These are phyloP conservation scores for Acanthamoeba divionensis DNA, from an alignment of 208 protist species.

Conservation along the genomic window DNA sequence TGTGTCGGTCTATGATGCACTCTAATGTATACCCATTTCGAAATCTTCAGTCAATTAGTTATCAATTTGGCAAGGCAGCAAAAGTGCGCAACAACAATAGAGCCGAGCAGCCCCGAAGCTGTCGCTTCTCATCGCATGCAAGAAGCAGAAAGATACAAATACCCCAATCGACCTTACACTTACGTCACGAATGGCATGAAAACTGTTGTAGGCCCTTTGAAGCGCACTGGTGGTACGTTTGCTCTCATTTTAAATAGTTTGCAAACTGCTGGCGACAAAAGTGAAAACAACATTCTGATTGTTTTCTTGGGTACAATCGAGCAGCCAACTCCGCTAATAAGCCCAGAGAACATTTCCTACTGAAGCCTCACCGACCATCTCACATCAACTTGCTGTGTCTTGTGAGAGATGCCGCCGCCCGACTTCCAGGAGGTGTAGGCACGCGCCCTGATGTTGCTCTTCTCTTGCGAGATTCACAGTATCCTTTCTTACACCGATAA, in stretches of 20 bases:
- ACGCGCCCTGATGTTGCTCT: slow-evolving; percentile 55
- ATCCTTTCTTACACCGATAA: neutral
- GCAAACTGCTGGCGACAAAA: neutral
- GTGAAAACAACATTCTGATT: neutral
- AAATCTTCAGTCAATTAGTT: no score
- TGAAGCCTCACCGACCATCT: slow-evolving; percentile 50
- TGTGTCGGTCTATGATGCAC: no score
- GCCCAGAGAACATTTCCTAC: slow-evolving; percentile 57
- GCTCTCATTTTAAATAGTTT: neutral
- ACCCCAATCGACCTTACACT: neutral
- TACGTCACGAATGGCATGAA: slow-evolving; percentile 46
- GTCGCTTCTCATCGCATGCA: neutral
- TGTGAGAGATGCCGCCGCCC: slow-evolving; percentile 50
- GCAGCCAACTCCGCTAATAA: slow-evolving; percentile 38
- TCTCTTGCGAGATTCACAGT: slow-evolving; percentile 59
- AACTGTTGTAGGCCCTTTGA: slow-evolving; percentile 5
- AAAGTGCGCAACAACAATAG: slow-evolving; percentile 14
- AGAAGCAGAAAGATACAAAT: neutral
- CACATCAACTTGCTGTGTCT: slow-evolving; percentile 51
- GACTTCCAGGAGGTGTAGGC: slow-evolving; percentile 54
- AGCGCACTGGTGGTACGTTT: neutral
- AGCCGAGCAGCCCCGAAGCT: neutral
- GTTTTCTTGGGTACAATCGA: neutral
- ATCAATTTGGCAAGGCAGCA: neutral
- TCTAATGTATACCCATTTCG: no score